Percentiles rank a stretch among this genome's conserved stretches.
These are phyloP conservation scores for Nematodospora anomalae DNA, from an alignment of 1,139 yeast genomes.

Conservation along the genomic window DNA sequence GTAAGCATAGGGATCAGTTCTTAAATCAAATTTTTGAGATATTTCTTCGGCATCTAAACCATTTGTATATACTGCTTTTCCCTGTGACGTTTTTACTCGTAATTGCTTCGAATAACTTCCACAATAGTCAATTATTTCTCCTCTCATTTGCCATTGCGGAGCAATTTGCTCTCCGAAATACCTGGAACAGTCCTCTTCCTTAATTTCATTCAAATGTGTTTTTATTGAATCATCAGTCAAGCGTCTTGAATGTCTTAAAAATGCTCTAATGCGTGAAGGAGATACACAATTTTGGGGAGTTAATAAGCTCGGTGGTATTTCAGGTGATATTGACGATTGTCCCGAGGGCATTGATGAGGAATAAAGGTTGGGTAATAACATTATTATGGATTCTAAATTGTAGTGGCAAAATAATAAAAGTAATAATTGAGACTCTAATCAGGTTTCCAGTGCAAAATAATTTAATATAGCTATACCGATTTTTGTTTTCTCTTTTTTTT, in stretches of 20 bases:
- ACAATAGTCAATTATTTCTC: slow-evolving; percentile 33
- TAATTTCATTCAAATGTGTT: slow-evolving; percentile 37
- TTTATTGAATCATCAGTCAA: slow-evolving; percentile 42
- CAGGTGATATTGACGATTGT: slow-evolving; percentile 2
- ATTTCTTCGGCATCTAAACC: slow-evolving; percentile 8
- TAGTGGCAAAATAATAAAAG: no score
- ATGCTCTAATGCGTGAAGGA: slow-evolving; percentile 36
- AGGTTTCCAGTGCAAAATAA: no score
- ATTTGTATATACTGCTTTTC: slow-evolving; percentile 4
- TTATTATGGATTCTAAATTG: no score
- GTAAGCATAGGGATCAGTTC: slow-evolving; percentile 44
- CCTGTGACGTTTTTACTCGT: slow-evolving; percentile 14
- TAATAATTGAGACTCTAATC: no score
- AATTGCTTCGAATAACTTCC: slow-evolving; percentile 25
- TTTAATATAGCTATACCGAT: no score
- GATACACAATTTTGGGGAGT: slow-evolving; percentile 35
- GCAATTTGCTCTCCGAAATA: slow-evolving; percentile 30
- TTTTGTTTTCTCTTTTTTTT: no score
- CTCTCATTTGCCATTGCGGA: slow-evolving; percentile 41
- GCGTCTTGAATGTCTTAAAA: slow-evolving; percentile 38
- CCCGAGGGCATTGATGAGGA: not conserved
- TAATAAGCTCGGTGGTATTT: slow-evolving; percentile 17
- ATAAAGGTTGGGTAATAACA: not conserved
- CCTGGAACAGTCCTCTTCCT: slow-evolving; percentile 24
- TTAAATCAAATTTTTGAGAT: slow-evolving; percentile 27